Evolutionary conservation across 345 rosid genomes (phyloP), one percentile per base, ranked within the genome.

Genomic region (Populus ilicifolia): DNA sequence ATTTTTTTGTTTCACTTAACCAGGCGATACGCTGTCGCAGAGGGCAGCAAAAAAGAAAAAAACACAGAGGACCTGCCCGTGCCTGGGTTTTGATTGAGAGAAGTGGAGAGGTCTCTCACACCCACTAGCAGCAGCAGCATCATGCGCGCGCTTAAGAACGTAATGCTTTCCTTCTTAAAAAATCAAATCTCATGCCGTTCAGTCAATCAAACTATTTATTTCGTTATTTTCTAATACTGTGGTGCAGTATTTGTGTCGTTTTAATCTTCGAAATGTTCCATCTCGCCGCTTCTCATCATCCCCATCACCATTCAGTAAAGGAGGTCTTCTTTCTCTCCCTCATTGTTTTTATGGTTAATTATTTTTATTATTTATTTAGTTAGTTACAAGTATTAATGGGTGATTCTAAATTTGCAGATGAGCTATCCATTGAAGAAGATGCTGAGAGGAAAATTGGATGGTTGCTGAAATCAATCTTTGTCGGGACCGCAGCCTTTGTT

Each of bases 381-480:
- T 27, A 6, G 3, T 46, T 50, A 16, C 5, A 21, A 23, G 64
- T 20, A 50, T 33, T 44, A 4, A 14, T 59, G 18, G n/a, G 17
- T 43, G 10, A 23, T n/a, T 14, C 62, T 69, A 50, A 65, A 69
- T 67, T 76, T 11, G 7, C 83, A 94, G 98, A 89, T 75, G 94
- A 91, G 66, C 82, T 88, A 35, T 59, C 87, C 30, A 52, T 93
- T 74, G 98, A 93, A 82, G 88, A 95, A 82, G 98, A 93, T 17
- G 98, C 93, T 82, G 94, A 93, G 78, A 89, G 90, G 84, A 95
- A 90, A 72, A 82, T 90, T 65, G 96, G 98, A 54, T 95, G 98
- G 96, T n/a, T 91, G 54, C 80, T 95, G 77, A 95, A 93, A 78
- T 59, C 90, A 70, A 52, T 92, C 76, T 93, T 93, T 79, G 94